A percentile compares a stretch with the other conserved stretches of the same genome.
These are phyloP conservation scores for Penicillium taxi DNA, from an alignment of 495 filamentous ascomycete genomes.

Conservation along the genomic window DNA sequence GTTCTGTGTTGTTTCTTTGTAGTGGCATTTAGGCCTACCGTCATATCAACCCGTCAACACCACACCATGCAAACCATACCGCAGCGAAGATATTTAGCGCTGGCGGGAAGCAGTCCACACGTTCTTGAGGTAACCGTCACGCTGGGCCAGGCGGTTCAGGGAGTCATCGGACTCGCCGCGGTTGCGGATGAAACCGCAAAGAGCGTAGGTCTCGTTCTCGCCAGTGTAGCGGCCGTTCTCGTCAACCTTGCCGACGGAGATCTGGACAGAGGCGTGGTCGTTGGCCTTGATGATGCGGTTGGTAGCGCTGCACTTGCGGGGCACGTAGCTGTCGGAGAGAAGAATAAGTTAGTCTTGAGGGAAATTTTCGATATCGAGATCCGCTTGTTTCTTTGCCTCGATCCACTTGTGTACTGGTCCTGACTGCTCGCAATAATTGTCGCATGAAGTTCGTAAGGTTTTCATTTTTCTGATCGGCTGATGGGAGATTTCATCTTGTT, in stretches of 20 bases:
- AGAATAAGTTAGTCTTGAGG: conserved; percentile 17
- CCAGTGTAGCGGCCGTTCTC: conserved; percentile 94
- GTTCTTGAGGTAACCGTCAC: conserved; percentile 90
- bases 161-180: conserved; percentile 98
- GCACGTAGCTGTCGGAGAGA: conserved; percentile 69
- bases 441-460: conserved; percentile 2
- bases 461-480: neutral
- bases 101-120: conserved; percentile 78
- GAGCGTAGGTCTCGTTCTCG: conserved; percentile 94
- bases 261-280: conserved; percentile 90
- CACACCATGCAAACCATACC: conserved; percentile 14
- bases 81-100: conserved; percentile 44
- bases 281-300: conserved; percentile 99
- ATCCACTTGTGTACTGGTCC: conserved; percentile 7
- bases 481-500: conserved; percentile 1
- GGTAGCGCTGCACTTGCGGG: conserved; percentile 94
- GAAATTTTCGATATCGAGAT: conserved; percentile 4
- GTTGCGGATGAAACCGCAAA: conserved; percentile 94
- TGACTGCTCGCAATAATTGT: conserved; percentile 5
- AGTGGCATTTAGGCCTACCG: too few species aligned
- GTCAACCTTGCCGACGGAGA: conserved; percentile 84
- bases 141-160: conserved; percentile 89
- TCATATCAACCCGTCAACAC: conserved; percentile 28
- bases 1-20: too few species aligned
- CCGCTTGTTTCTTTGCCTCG: neutral